Conservation (phyloP, 352 stramenopile species). For the Globisporangium heterothallicum region DNA sequence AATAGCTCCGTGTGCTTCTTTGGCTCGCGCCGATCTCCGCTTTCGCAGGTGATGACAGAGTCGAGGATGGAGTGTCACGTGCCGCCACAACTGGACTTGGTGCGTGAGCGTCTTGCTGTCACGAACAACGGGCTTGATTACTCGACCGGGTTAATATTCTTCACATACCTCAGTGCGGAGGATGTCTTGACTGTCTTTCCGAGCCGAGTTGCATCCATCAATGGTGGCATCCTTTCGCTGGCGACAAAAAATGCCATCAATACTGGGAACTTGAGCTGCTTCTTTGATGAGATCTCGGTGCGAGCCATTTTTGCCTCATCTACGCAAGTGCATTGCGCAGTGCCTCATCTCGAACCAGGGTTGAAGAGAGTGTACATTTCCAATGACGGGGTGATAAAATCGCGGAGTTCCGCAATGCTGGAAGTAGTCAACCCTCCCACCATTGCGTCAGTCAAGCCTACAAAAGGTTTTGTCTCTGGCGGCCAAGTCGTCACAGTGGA, state of each 20-base stretch:
- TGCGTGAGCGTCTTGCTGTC: constrained; percentile 31
- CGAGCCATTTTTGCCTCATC: constrained; percentile 29
- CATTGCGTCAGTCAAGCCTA: constrained; percentile 30
- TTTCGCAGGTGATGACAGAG: constrained; percentile 20
- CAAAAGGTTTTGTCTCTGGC: constrained; percentile 24
- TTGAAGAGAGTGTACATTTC: constrained; percentile 34
- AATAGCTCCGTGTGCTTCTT: constrained; percentile 42
- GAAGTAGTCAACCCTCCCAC: constrained; percentile 46
- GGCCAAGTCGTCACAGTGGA: constrained; percentile 36
- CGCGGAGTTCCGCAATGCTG: constrained; percentile 26
- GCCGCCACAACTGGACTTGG: constrained; percentile 20
- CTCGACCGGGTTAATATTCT: constrained; percentile 28
- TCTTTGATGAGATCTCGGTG: constrained; percentile 31
- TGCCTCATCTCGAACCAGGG: constrained; percentile 25
- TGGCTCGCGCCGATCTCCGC: constrained; percentile 11
- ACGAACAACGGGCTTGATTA: constrained; percentile 69
- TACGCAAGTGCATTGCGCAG: constrained; percentile 27
- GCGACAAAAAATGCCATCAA: constrained; percentile 29
- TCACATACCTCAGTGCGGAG: constrained; percentile 37
- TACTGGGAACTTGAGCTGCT: constrained; percentile 42
- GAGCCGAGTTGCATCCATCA: constrained; percentile 23
- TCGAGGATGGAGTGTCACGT: constrained; percentile 41
- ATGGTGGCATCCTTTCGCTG: constrained; percentile 30
- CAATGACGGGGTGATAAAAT: constrained; percentile 45
- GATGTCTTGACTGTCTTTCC: constrained; percentile 35